Evolutionary conservation across 192 early-diverging fungal genomes (phyloP), one percentile per base, ranked within the genome.

Genomic region (Anaeromyces robustus): DNA sequence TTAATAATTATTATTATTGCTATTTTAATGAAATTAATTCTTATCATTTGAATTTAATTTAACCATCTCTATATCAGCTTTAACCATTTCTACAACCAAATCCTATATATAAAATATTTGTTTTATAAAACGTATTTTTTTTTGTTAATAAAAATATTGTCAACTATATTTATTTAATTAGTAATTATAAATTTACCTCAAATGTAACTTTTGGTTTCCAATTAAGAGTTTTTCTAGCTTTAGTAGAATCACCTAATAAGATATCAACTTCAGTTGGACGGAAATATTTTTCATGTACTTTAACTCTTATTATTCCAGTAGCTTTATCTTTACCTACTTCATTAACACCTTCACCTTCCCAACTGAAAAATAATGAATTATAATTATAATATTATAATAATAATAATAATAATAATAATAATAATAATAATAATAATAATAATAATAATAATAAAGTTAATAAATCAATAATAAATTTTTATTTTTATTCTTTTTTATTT

Each of bases 181-280:
- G n/a, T n/a, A n/a, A 30, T 43, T 41, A 37, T 32, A 28, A 30
- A 85, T 83, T 83, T 78, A 87, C 89, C 80, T 94, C 92, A 84
- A 92, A 94, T 30, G 86, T 84, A 59, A 93, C 92, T 83, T 90
- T 90, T 34, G 89, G 86, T 83, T 89, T 87, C 93, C 92, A 94
- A 30, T 87, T 87, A 34, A 94, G 86, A 30, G 84, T 82, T 77
- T 86, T 86, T 80, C 90, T 88, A 22, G 93, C 91, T 85, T 94
- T 94, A 26, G 89, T 81, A 52, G 93, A 92, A 81, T 93, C 88
- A 79, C 93, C 93, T 78, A 93, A 83, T 77, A 94, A 85, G 11
- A 93, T 80, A 79, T 94, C 93, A 30, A 94, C 93, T 85, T 94
- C 93, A 30, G 93, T 90, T 41, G 93, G 93, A 81, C 93, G 92